Evolutionary conservation across 306 rosid genomes (phyloP).

Genomic region (Sicyos edulis): DNA sequence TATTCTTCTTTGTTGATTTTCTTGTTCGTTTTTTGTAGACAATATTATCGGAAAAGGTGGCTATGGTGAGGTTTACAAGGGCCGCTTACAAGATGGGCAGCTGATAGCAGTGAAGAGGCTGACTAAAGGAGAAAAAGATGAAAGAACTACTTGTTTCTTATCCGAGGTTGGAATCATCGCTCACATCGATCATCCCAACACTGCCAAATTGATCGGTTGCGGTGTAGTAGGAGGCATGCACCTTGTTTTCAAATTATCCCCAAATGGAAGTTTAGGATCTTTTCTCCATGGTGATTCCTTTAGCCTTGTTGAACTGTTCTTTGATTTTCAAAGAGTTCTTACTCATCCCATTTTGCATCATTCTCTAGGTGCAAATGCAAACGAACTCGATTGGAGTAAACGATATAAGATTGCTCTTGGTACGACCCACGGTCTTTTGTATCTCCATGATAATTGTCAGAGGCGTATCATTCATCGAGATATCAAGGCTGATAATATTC

Average conservation of each 20-base stretch:
- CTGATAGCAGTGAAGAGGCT: constrained; percentile 60
- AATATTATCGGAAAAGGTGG: constrained; percentile 79
- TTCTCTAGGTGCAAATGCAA: constrained; percentile 40
- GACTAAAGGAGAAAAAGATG: constrained; percentile 49
- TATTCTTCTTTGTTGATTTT: constrained; percentile 6
- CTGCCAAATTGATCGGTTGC: constrained; percentile 66
- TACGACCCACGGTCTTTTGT: constrained; percentile 59
- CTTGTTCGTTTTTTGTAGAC: constrained; percentile 33
- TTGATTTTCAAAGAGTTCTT: constrained; percentile 18
- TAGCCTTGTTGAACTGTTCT: background rate
- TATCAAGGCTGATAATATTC: constrained; percentile 67
- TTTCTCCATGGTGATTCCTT: constrained; percentile 50
- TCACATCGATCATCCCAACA: constrained; percentile 66
- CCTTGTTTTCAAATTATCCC: constrained; percentile 60
- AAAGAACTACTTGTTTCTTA: constrained; percentile 52
- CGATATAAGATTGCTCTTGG: constrained; percentile 64
- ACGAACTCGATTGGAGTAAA: constrained; percentile 52
- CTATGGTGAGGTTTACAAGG: constrained; percentile 63
- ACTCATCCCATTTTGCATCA: constrained; percentile 5
- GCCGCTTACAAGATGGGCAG: constrained; percentile 52
- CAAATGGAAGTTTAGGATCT: constrained; percentile 66
- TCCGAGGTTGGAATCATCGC: constrained; percentile 68
- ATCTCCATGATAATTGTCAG: constrained; percentile 69
- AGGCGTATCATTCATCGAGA: constrained; percentile 79
- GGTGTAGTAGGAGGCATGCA: constrained; percentile 63